phyloP scores from a whole-genome alignment of 1,139 yeast species.

The Debaryomyces fabryi region DNA sequence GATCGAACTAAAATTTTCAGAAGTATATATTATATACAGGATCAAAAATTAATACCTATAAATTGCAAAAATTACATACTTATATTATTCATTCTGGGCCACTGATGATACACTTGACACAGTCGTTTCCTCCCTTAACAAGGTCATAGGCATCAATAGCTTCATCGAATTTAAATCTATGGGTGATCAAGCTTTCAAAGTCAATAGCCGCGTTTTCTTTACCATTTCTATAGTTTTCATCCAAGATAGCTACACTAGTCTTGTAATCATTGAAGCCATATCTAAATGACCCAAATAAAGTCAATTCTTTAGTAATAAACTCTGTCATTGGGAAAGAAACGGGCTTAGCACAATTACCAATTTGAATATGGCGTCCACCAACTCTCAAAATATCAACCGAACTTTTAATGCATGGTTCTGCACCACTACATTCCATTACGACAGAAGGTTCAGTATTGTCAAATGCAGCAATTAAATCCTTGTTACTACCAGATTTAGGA shows the following conservation, averaged over 20 bases:
- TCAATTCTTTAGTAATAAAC: conserved; percentile 69
- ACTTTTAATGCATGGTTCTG: conserved; percentile 64
- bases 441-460: conserved; percentile 55
- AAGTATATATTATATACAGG: conserved; percentile 1
- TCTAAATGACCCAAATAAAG: conserved; percentile 77
- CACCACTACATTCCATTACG: conserved; percentile 75
- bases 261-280: conserved; percentile 80
- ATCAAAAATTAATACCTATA: not conserved
- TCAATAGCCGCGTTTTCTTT: conserved; percentile 51
- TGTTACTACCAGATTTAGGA: conserved; percentile 47
- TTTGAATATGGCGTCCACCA: conserved; percentile 73
- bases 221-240: conserved; percentile 59
- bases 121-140: conserved; percentile 51
- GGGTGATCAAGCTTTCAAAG: conserved; percentile 68
- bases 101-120: conserved; percentile 50
- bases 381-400: conserved; percentile 60
- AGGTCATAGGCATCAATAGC: conserved; percentile 82
- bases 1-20: conserved; percentile 4
- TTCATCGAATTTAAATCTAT: conserved; percentile 70
- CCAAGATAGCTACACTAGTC: conserved; percentile 69
- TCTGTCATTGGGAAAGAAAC: conserved; percentile 76
- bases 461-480: conserved; percentile 38
- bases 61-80: not conserved
- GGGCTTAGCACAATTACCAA: conserved; percentile 72
- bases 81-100: conserved; percentile 37